Conservation (phyloP, 345 rosid genomes). For the Aegle marmelos region DNA sequence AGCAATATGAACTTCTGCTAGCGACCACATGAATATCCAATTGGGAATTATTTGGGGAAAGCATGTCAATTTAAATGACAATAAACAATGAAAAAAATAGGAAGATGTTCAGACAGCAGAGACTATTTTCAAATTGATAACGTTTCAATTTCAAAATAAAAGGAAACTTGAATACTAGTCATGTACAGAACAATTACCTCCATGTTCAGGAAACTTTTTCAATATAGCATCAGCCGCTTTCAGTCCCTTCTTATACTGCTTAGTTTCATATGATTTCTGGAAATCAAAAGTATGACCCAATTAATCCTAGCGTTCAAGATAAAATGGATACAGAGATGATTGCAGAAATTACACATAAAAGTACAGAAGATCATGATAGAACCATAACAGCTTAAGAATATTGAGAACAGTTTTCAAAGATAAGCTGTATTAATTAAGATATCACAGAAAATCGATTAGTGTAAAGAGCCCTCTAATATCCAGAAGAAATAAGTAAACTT, state of each 20-base stretch:
- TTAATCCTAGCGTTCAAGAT: constrained; percentile 8
- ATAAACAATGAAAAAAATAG: not conserved
- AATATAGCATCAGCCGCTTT: constrained; percentile 98
- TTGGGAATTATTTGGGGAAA: not conserved
- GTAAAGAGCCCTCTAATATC: not conserved
- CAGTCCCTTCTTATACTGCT: constrained; percentile 96
- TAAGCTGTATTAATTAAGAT: not conserved
- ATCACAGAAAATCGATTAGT: not conserved
- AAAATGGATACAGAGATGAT: not conserved
- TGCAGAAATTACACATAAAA: not conserved
- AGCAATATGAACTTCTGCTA: not conserved
- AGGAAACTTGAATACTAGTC: not conserved
- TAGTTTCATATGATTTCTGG: constrained; percentile 99
- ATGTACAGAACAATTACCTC: constrained; percentile 52
- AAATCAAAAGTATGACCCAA: not conserved
- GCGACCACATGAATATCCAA: not conserved
- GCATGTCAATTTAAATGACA: not conserved
- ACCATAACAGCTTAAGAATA: not conserved
- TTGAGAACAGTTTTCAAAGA: not conserved
- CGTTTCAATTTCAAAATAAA: not conserved
- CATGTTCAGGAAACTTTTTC: constrained; percentile 99
- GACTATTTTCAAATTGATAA: not conserved
- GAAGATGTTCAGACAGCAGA: constrained; percentile 2
- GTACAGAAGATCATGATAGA: not conserved
- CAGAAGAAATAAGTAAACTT: not conserved